Base-by-base conservation (phyloP, 140 eudicot genomes). In the Senecio squalidus region DNA sequence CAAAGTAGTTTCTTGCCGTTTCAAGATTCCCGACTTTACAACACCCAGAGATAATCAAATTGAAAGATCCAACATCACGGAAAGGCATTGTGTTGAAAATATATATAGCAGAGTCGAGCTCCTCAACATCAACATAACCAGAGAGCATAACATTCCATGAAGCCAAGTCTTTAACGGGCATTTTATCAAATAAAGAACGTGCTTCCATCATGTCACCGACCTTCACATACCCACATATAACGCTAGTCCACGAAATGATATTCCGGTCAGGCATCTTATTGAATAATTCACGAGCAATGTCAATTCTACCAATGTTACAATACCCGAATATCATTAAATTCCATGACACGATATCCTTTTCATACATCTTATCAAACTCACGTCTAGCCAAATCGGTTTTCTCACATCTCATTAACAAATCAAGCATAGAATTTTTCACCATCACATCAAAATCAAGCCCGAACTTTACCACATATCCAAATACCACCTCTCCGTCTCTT, bases 111-210 rank as follows among this genome's bases (percentile, higher is more conserved):
- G 72, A 47, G 18, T 60, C 65, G 22, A 77, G 45, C 7, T 81
- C 68, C 18, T 70, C 74, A 23, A 5, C 22, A 2, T 66, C 73
- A n/a, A 77, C 60, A 47, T 81, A 81, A 39, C 88, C 82, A 31
- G 85, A 80, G 17, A 80, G 45, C 76, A 79, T 79, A 17, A 79
- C 70, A 29, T 79, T 81, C 88, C 84, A 81, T 3, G 74, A 68
- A 60, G 88, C 84, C 57, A 66, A 68, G 47, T 81, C 84, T 65
- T 69, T 81, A 0, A n/a, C 49, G 9, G 85, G 82, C 85, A 79
- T 79, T 60, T 26, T 73, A 3, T 79, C 70, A 40, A 79, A 79
- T n/a, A 79, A 56, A 36, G 14, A 43, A 11, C 56, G 72, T 15
- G 85, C 85, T 54, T 67, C 67, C 4, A 2, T 73, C 78, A 71